Evolutionary conservation across 345 rosid genomes (phyloP).

Genomic region (Pistacia integerrima): DNA sequence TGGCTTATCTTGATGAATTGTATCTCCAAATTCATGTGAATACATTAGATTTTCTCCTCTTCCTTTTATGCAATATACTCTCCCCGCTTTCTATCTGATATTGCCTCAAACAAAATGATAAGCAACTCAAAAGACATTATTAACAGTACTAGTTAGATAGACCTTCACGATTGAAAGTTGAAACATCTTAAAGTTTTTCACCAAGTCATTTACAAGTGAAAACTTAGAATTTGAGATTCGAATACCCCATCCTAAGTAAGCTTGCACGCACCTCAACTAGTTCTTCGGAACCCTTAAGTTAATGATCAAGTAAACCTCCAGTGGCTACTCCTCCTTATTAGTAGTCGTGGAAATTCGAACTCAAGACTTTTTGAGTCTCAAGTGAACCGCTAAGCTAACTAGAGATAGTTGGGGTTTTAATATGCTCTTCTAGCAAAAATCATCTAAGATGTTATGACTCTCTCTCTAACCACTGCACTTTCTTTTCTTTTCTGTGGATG

Average conservation of each 20-base stretch:
- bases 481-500: neutral
- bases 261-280: no score
- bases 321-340: no score
- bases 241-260: no score
- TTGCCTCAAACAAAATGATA: neutral
- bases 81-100: neutral
- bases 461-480: neutral
- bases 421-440: neutral
- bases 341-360: no score
- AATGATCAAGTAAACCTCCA: no score
- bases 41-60: neutral
- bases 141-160: neutral
- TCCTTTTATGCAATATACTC: neutral
- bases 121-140: neutral
- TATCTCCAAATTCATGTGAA: neutral
- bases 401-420: neutral
- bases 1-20: neutral
- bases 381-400: no score
- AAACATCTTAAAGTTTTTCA: neutral
- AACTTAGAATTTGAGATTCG: neutral
- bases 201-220: neutral
- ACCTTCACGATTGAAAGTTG: neutral
- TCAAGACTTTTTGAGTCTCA: no score
- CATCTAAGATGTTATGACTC: neutral
- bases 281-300: no score